Percentiles rank a stretch among this genome's conserved stretches.
Evolutionary conservation across 23 red algal genomes (phyloP).

Genomic region (Gracilaria domingensis): DNA sequence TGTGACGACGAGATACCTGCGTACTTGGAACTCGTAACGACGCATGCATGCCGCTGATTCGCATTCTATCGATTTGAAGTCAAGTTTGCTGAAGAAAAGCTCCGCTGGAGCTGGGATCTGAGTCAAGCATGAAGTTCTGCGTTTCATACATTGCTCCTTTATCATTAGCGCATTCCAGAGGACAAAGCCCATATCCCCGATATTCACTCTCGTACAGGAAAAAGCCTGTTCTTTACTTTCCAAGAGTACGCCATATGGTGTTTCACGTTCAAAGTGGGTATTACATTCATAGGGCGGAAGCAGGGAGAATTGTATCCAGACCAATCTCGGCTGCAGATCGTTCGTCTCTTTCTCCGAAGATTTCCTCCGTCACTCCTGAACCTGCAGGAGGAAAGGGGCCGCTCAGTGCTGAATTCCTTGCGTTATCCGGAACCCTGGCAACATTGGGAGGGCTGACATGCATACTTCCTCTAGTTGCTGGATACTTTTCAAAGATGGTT

Average conservation of each 20-base stretch:
- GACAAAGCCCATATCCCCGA: background rate
- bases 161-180: background rate
- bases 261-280: background rate
- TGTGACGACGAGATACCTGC: no score
- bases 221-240: background rate
- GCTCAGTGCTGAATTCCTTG: constrained; percentile 68
- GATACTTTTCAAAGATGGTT: constrained; percentile 5
- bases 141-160: background rate
- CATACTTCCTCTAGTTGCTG: constrained; percentile 13
- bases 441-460: constrained; percentile 29
- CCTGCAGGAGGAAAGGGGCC: constrained; percentile 66
- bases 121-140: background rate
- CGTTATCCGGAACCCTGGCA: constrained; percentile 54
- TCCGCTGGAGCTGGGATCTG: no score
- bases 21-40: no score
- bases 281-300: background rate
- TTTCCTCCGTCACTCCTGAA: background rate
- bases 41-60: no score
- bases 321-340: background rate
- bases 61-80: no score
- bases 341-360: background rate
- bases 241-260: background rate
- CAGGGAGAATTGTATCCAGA: background rate
- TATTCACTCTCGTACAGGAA: background rate
- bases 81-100: no score